Percentiles rank a stretch among this genome's conserved stretches.
Conservation (phyloP, 768 basidiomycete genomes). For the Phlebiopsis flavidoalba region DNA sequence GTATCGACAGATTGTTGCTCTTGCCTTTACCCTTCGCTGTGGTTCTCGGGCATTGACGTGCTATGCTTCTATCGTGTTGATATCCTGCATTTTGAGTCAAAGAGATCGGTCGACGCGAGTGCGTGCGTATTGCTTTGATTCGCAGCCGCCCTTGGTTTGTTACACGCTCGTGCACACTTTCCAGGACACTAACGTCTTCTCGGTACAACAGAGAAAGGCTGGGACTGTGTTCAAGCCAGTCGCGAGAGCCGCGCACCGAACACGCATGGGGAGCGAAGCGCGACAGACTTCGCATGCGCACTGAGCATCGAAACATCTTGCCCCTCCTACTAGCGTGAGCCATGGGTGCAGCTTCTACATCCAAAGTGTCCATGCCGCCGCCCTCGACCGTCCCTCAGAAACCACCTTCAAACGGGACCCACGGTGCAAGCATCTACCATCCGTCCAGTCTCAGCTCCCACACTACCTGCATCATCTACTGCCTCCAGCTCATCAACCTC, state of each 20-base stretch:
- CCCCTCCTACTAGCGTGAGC: not conserved
- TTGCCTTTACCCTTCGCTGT: not conserved
- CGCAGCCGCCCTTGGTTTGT: too few species aligned
- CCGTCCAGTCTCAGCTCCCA: not conserved
- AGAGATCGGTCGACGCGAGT: constrained; percentile 43
- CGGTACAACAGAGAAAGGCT: constrained; percentile 58
- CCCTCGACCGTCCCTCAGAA: constrained; percentile 12
- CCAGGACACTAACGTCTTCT: not conserved
- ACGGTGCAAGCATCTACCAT: not conserved
- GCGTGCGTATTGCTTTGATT: constrained; percentile 48
- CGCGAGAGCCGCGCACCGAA: constrained; percentile 47
- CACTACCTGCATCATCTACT: not conserved
- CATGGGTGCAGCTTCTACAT: not conserved
- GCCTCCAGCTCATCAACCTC: not conserved
- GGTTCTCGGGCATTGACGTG: not conserved
- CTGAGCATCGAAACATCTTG: constrained; percentile 13
- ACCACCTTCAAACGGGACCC: not conserved
- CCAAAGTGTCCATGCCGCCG: constrained; percentile 3
- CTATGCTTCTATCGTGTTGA: not conserved
- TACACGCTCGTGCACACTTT: constrained; percentile 2
- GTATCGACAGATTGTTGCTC: not conserved
- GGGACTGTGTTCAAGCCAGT: constrained; percentile 66
- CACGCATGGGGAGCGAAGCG: constrained; percentile 29
- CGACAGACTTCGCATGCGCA: constrained; percentile 21
- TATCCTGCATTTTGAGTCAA: not conserved